phyloP scores from a whole-genome alignment of 2,329 filamentous ascomycete genomes.

The Hysterium pulicare region DNA sequence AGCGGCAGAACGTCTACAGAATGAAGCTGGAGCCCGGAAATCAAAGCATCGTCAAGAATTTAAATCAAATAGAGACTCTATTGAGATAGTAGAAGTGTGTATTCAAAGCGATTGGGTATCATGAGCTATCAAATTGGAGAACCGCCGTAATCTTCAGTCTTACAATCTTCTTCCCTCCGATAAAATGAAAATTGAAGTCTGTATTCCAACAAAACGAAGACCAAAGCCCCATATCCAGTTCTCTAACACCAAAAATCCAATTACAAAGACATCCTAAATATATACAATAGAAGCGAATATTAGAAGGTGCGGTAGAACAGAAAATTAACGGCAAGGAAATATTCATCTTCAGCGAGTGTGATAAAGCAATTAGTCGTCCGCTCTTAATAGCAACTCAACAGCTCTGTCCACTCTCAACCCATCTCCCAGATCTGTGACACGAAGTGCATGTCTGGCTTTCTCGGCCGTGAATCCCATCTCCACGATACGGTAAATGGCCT shows the following conservation, averaged over 20 bases:
- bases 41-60: too few relatives aligned
- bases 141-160: too few relatives aligned
- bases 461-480: constrained; percentile 58
- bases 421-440: constrained; percentile 58
- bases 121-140: not conserved
- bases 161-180: too few relatives aligned
- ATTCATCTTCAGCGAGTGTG: not conserved
- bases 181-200: too few relatives aligned
- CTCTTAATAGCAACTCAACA: constrained; percentile 50
- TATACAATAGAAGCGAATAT: not conserved
- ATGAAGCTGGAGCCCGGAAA: too few relatives aligned
- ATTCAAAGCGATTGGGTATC: not conserved
- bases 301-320: not conserved
- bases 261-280: too few relatives aligned
- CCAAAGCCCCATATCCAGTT: too few relatives aligned
- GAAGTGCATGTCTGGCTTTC: constrained; percentile 56
- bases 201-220: too few relatives aligned
- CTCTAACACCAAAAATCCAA: too few relatives aligned
- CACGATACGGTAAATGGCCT: constrained; percentile 55
- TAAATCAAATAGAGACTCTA: too few relatives aligned
- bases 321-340: not conserved
- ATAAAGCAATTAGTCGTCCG: not conserved
- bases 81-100: too few relatives aligned
- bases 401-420: constrained; percentile 57
- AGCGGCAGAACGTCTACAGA: too few relatives aligned